These are phyloP conservation scores for Lasiosphaeria ovina DNA, from an alignment of 495 filamentous ascomycete species.

Conservation along the genomic window DNA sequence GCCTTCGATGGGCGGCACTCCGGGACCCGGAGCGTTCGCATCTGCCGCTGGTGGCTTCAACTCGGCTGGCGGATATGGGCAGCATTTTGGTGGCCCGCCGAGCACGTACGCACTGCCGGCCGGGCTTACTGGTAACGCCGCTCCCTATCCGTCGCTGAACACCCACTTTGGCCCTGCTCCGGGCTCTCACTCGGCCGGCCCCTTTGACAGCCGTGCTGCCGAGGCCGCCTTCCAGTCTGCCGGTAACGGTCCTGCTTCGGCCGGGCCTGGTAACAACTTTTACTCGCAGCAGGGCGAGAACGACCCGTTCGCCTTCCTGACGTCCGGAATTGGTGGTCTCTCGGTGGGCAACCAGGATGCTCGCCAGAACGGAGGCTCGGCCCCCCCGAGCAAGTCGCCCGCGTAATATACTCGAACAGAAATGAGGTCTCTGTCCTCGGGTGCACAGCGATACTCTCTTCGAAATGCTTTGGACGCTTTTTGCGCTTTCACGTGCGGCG, in stretches of 20 bases:
- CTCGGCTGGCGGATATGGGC: constrained; percentile 72
- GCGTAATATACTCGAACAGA: constrained; percentile 39
- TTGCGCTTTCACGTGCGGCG: constrained; percentile 28
- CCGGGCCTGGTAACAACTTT: constrained; percentile 63
- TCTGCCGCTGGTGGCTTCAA: constrained; percentile 66
- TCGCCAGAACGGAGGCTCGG: constrained; percentile 72
- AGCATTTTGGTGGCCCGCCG: constrained; percentile 84
- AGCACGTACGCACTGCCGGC: constrained; percentile 90
- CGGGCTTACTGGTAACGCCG: constrained; percentile 76
- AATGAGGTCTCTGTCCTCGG: constrained; percentile 9
- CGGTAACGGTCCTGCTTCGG: constrained; percentile 65
- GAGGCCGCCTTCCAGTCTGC: constrained; percentile 90
- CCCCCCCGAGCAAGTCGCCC: constrained; percentile 61
- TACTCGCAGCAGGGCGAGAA: constrained; percentile 55
- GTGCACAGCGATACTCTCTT: constrained; percentile 14
- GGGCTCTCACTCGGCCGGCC: constrained; percentile 75
- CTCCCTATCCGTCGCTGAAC: constrained; percentile 80
- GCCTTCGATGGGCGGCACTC: constrained; percentile 79
- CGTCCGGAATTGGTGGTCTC: constrained; percentile 73
- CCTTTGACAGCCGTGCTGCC: constrained; percentile 89
- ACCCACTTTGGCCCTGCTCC: constrained; percentile 70
- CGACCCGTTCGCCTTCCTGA: constrained; percentile 90
- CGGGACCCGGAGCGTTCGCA: constrained; percentile 78
- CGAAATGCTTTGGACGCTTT: constrained; percentile 14
- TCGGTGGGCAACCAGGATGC: constrained; percentile 80